A percentile compares a stretch with the other conserved stretches of the same genome.
These are phyloP conservation scores for Stachybotrys elegans DNA, from an alignment of 2,329 filamentous ascomycete species.

Conservation along the genomic window DNA sequence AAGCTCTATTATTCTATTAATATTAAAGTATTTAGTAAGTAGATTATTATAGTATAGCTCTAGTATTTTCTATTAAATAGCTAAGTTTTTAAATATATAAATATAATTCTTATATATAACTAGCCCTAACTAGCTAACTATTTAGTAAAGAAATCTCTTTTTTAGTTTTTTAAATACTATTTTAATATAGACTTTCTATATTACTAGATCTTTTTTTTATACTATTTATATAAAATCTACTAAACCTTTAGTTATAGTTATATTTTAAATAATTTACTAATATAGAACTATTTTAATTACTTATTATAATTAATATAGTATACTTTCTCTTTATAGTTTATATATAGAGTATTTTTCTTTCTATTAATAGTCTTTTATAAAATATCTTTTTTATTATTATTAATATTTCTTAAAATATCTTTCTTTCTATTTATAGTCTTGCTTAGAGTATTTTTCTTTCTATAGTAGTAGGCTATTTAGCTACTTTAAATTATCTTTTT, in stretches of 20 bases:
- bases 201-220: background rate
- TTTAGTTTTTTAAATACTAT: background rate
- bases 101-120: background rate
- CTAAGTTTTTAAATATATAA: background rate
- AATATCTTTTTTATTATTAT: background rate
- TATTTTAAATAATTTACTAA: background rate
- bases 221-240: background rate
- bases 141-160: background rate
- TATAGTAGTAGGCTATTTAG: background rate
- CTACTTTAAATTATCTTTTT: background rate
- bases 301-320: conserved; percentile 1
- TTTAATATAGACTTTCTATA: background rate
- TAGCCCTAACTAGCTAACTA: background rate
- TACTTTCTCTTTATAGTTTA: background rate
- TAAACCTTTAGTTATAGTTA: background rate
- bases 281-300: background rate
- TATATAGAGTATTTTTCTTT: background rate
- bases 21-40: conserved; percentile 3
- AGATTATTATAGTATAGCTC: conserved; percentile 8
- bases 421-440: background rate
- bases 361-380: background rate
- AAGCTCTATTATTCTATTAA: background rate
- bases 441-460: background rate
- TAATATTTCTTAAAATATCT: background rate
- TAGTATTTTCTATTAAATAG: conserved; percentile 2